Evolutionary conservation across 2,329 filamentous ascomycete genomes (phyloP).

Genomic region (Hortaea werneckii): DNA sequence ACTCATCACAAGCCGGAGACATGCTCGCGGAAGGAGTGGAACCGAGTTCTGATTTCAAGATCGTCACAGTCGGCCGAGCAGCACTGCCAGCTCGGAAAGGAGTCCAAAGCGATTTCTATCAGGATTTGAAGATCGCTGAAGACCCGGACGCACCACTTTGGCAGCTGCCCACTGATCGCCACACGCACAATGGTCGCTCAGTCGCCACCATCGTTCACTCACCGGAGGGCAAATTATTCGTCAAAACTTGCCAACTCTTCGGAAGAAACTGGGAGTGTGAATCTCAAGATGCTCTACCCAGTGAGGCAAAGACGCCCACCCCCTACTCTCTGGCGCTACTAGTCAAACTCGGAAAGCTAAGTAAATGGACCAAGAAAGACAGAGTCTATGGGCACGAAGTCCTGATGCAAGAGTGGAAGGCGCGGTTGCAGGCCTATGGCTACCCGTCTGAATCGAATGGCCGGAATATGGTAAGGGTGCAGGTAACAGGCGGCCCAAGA

Average conservation of each 20-base stretch:
- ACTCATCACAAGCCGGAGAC: too few species aligned
- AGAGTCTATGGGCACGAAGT: not conserved
- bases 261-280: not conserved
- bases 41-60: too few species aligned
- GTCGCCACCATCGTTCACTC: not conserved
- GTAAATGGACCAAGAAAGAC: not conserved
- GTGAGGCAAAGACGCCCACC: not conserved
- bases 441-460: not conserved
- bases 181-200: not conserved
- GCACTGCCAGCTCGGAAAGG: too few species aligned
- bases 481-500: not conserved
- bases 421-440: not conserved
- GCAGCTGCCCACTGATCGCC: not conserved
- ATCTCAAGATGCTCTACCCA: not conserved
- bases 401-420: not conserved
- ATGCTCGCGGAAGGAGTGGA: too few species aligned
- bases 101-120: not conserved
- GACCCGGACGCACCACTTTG: not conserved
- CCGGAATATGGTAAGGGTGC: not conserved
- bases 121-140: not conserved
- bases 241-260: not conserved
- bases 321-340: conserved; percentile 2
- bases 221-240: not conserved
- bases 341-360: not conserved
- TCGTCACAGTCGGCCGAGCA: too few species aligned